These are phyloP conservation scores for Lojkania enalia DNA, from an alignment of 2,329 filamentous ascomycete genomes.

Conservation along the genomic window DNA sequence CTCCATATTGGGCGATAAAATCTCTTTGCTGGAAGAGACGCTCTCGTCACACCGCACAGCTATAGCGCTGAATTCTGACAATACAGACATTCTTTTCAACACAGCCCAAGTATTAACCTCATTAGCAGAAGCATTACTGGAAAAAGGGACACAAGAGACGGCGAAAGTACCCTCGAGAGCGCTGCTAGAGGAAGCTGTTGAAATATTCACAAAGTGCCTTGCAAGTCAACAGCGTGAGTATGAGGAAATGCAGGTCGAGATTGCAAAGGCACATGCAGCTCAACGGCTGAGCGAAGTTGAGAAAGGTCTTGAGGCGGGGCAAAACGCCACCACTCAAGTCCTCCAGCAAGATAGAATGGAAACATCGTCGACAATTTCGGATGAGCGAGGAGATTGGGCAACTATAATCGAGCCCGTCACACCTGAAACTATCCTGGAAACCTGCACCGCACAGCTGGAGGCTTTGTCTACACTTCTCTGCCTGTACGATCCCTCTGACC, in stretches of 20 bases:
- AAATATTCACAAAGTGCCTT: conserved; percentile 60
- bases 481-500: conserved; percentile 53
- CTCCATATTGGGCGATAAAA: conserved; percentile 58
- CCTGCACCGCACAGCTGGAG: conserved; percentile 63
- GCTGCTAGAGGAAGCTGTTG: conserved; percentile 62
- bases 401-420: conserved; percentile 69
- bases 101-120: conserved; percentile 70
- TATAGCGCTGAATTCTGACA: conserved; percentile 61
- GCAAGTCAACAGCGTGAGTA: conserved; percentile 51
- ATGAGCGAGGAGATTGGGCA: conserved; percentile 63
- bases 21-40: conserved; percentile 62
- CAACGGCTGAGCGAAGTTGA: conserved; percentile 27
- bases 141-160: conserved; percentile 50
- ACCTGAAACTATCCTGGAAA: conserved; percentile 67
- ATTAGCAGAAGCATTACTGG: conserved; percentile 63
- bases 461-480: conserved; percentile 52
- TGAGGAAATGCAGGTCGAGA: conserved; percentile 43
- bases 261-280: conserved; percentile 34
- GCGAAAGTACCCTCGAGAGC: conserved; percentile 53
- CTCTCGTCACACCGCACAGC: conserved; percentile 67
- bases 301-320: conserved; percentile 14
- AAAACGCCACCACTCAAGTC: too few relatives aligned
- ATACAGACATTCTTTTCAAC: conserved; percentile 72
- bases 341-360: conserved; percentile 32
- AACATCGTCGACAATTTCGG: conserved; percentile 27